These are phyloP conservation scores for Globisporangium nagaii DNA, from an alignment of 352 stramenopile genomes.

Conservation along the genomic window DNA sequence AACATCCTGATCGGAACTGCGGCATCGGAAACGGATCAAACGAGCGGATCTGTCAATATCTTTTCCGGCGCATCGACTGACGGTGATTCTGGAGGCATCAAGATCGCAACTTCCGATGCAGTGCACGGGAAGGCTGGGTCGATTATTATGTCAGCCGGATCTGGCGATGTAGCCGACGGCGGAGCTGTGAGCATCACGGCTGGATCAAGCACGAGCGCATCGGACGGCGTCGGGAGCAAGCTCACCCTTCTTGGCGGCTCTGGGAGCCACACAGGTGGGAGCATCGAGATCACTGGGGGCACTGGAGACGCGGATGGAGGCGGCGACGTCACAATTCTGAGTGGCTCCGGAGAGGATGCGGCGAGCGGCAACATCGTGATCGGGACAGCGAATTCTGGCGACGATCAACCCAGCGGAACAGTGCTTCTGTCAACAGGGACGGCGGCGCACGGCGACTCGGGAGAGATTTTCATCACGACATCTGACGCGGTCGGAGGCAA, in stretches of 20 bases:
- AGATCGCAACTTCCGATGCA: constrained; percentile 17
- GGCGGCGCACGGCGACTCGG: constrained; percentile 13
- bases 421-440: constrained; percentile 13
- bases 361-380: constrained; percentile 21
- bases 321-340: constrained; percentile 18
- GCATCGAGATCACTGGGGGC: constrained; percentile 26
- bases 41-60: constrained; percentile 7
- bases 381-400: constrained; percentile 14
- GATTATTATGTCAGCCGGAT: constrained; percentile 13
- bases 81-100: constrained; percentile 16
- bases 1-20: constrained; percentile 8
- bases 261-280: constrained; percentile 19
- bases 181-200: constrained; percentile 23
- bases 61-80: constrained; percentile 10
- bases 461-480: constrained; percentile 25
- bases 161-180: constrained; percentile 10
- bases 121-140: constrained; percentile 7
- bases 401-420: constrained; percentile 13
- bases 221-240: constrained; percentile 9
- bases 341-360: constrained; percentile 10
- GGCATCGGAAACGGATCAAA: constrained; percentile 3
- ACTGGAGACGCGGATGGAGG: constrained; percentile 11
- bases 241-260: constrained; percentile 13
- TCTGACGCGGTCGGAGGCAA: constrained; percentile 13
- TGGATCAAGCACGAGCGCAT: constrained; percentile 12